A percentile compares a stretch with the other conserved stretches of the same genome.
Conservation (phyloP, 257 asterid species). For the Solanum ossicruentum region DNA sequence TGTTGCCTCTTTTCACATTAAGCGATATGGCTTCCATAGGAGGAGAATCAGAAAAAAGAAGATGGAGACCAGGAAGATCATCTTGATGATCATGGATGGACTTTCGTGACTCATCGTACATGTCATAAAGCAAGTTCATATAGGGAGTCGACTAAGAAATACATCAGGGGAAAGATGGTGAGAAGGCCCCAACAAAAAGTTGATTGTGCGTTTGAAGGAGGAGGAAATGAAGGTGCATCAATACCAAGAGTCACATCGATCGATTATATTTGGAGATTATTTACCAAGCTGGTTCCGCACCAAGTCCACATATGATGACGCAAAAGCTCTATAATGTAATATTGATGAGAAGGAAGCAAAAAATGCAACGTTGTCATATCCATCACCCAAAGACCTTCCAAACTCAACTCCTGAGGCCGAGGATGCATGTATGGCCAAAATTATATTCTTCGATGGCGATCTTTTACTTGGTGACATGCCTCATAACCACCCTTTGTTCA, state of each 20-base stretch:
- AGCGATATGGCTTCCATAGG: too few species aligned
- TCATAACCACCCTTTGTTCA: background rate
- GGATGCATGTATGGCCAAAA: background rate
- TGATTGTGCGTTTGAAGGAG: too few species aligned
- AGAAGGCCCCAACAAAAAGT: too few species aligned
- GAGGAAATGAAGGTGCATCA: background rate
- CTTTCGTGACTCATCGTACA: too few species aligned
- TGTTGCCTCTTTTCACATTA: too few species aligned
- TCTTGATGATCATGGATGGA: too few species aligned
- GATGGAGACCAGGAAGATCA: too few species aligned
- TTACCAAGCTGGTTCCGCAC: background rate
- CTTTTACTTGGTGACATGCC: background rate
- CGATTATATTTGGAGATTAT: background rate
- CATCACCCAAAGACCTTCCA: background rate
- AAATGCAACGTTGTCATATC: background rate
- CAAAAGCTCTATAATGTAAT: background rate
- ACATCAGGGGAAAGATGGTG: too few species aligned
- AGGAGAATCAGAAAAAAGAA: too few species aligned
- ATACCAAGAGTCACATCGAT: accelerated
- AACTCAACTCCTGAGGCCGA: background rate
- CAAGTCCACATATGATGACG: too few species aligned
- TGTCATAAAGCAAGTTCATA: too few species aligned
- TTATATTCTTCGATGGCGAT: background rate
- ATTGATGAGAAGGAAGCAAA: background rate
- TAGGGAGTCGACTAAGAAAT: too few species aligned